Conservation (phyloP, 805 yeast genomes). For the Candida piceae region DNA sequence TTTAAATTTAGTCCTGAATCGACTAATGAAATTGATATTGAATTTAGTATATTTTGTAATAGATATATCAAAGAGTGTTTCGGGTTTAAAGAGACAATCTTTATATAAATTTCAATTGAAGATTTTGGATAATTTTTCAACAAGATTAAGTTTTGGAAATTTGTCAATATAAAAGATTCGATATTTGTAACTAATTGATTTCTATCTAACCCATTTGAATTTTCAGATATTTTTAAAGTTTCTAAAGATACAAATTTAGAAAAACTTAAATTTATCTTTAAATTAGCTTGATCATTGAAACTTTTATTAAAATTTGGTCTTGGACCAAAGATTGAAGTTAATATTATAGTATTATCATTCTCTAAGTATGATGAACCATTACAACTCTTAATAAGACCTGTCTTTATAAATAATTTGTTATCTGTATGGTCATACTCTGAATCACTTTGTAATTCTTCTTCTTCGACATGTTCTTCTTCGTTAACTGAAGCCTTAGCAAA, state of each 20-base stretch:
- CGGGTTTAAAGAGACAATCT: constrained; percentile 49
- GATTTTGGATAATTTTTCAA: constrained; percentile 84
- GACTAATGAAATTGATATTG: constrained; percentile 67
- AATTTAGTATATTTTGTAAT: constrained; percentile 46
- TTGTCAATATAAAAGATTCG: constrained; percentile 35
- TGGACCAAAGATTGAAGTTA: constrained; percentile 82
- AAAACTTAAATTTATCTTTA: constrained; percentile 33
- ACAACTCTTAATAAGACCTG: constrained; percentile 64
- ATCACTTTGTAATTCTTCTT: constrained; percentile 3
- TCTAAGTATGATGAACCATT: constrained; percentile 84
- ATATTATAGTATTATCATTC: constrained; percentile 52
- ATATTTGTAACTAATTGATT: constrained; percentile 29
- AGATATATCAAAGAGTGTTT: constrained; percentile 31
- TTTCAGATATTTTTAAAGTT: constrained; percentile 26
- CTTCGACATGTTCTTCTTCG: constrained; percentile 13
- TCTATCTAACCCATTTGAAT: constrained; percentile 41
- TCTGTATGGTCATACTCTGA: constrained; percentile 17
- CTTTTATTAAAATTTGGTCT: constrained; percentile 49
- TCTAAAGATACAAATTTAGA: constrained; percentile 36
- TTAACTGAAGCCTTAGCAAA: constrained; percentile 26
- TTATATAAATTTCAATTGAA: constrained; percentile 72
- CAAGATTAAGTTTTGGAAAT: constrained; percentile 37
- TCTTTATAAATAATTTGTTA: constrained; percentile 45
- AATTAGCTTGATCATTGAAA: constrained; percentile 29
- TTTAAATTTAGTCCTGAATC: constrained; percentile 80